Percentiles rank a stretch among this genome's conserved stretches.
Conservation (phyloP, 805 yeast species). For the Metschnikowia matae region DNA sequence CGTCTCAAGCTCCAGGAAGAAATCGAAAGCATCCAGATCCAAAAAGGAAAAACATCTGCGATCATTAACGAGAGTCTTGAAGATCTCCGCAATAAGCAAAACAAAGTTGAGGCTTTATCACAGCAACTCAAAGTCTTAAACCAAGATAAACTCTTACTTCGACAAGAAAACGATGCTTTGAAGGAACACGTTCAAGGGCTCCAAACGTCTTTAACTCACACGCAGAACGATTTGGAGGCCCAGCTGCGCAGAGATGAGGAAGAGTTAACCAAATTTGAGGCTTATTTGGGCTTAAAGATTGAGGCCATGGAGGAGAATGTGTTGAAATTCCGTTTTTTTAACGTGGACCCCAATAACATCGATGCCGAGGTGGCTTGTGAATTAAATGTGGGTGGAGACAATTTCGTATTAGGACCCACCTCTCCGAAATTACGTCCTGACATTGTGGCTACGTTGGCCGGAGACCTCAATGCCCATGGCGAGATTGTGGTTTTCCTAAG, state of each 20-base stretch:
- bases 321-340: constrained; percentile 46
- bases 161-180: constrained; percentile 13
- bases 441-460: constrained; percentile 7
- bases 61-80: constrained; percentile 25
- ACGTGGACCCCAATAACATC: constrained; percentile 43
- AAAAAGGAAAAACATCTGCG: constrained; percentile 25
- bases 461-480: constrained; percentile 13
- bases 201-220: constrained; percentile 25
- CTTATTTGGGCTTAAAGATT: constrained; percentile 50
- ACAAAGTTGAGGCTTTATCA: constrained; percentile 20
- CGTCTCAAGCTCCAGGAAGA: constrained; percentile 28
- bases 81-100: constrained; percentile 27
- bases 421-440: constrained; percentile 13
- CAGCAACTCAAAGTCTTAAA: neutral
- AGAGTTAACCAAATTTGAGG: constrained; percentile 50
- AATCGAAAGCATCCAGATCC: constrained; percentile 25
- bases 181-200: constrained; percentile 33
- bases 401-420: constrained; percentile 11
- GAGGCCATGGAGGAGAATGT: constrained; percentile 47
- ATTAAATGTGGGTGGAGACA: constrained; percentile 42
- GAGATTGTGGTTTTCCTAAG: constrained; percentile 13
- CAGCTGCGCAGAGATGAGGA: constrained; percentile 49
- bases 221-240: constrained; percentile 31
- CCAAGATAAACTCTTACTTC: neutral
- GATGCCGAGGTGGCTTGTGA: constrained; percentile 41